These are phyloP conservation scores for Myxozyma sirexii DNA, from an alignment of 805 yeast species.

Conservation along the genomic window DNA sequence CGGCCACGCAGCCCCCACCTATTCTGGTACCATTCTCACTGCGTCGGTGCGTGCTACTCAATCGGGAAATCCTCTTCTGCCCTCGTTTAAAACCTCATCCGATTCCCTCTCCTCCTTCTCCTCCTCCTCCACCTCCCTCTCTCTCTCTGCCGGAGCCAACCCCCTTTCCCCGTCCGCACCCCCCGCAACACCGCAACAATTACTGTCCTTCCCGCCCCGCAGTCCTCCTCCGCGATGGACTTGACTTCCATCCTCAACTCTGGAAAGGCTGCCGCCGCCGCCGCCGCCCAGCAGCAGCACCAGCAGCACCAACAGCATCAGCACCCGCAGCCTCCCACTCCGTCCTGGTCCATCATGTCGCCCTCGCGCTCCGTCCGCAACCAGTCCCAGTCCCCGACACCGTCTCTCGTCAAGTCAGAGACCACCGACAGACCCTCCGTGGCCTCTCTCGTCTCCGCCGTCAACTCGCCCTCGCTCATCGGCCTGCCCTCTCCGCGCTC, in stretches of 20 bases:
- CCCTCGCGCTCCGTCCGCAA: slow-evolving; percentile 31
- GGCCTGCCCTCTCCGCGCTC: slow-evolving; percentile 35
- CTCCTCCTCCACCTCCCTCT: neutral
- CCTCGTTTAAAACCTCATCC: neutral
- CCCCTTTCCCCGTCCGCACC: neutral
- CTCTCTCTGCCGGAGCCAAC: neutral
- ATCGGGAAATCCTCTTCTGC: neutral
- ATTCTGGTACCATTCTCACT: neutral
- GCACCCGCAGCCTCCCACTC: slow-evolving; percentile 8
- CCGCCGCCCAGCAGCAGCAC: slow-evolving; percentile 21
- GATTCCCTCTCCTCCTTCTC: neutral
- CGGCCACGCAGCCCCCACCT: too few relatives aligned
- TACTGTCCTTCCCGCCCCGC: neutral
- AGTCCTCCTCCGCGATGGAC: slow-evolving; percentile 23
- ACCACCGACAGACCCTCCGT: slow-evolving; percentile 31
- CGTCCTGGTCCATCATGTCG: slow-evolving; percentile 30
- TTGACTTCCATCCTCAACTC: slow-evolving; percentile 32
- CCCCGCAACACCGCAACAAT: slow-evolving; percentile 1
- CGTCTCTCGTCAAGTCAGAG: slow-evolving; percentile 30
- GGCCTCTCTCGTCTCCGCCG: slow-evolving; percentile 32
- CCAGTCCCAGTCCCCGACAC: slow-evolving; percentile 34
- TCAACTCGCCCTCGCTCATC: slow-evolving; percentile 29
- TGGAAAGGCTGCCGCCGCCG: slow-evolving; percentile 23
- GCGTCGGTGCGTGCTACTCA: neutral
- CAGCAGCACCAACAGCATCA: slow-evolving; percentile 22